These are phyloP conservation scores for Phlegmacium glaucopus DNA, from an alignment of 768 basidiomycete genomes.

Conservation along the genomic window DNA sequence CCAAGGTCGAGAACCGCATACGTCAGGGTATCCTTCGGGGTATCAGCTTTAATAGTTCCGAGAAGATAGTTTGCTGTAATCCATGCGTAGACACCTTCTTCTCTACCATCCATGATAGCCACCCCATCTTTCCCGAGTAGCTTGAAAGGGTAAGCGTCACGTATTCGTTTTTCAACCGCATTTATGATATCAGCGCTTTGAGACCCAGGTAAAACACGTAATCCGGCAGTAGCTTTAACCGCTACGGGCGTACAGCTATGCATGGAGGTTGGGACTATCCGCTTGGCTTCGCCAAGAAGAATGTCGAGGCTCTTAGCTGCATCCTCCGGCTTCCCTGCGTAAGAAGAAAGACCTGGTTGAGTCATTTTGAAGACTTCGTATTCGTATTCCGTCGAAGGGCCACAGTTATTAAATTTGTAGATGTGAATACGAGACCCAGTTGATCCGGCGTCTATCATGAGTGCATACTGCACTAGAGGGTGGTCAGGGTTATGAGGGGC, in stretches of 20 bases:
- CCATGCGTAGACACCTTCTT: constrained; percentile 99
- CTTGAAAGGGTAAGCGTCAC: constrained; percentile 63
- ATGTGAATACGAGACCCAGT: constrained; percentile 97
- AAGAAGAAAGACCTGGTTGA: constrained; percentile 76
- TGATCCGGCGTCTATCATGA: constrained; percentile 98
- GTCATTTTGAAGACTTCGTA: constrained; percentile 90
- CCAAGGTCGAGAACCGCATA: constrained; percentile 96
- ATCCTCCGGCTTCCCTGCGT: constrained; percentile 49
- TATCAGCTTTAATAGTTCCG: constrained; percentile 59
- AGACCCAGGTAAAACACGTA: constrained; percentile 62
- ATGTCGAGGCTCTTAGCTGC: constrained; percentile 80
- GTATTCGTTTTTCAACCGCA: constrained; percentile 64
- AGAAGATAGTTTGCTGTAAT: constrained; percentile 95
- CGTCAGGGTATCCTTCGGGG: constrained; percentile 42
- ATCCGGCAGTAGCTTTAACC: constrained; percentile 89
- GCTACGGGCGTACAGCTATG: constrained; percentile 81
- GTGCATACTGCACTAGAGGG: constrained; percentile 82
- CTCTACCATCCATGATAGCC: constrained; percentile 90
- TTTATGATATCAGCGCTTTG: constrained; percentile 70
- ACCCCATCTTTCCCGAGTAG: constrained; percentile 56
- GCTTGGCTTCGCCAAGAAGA: constrained; percentile 76
- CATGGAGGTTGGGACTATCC: constrained; percentile 68
- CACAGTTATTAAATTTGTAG: constrained; percentile 97
- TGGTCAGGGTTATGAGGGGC: constrained; percentile 43
- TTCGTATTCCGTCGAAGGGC: constrained; percentile 71